A percentile compares a stretch with the other conserved stretches of the same genome.
These are phyloP conservation scores for Actinomucor elegans DNA, from an alignment of 371 early-diverging fungal genomes.

Conservation along the genomic window DNA sequence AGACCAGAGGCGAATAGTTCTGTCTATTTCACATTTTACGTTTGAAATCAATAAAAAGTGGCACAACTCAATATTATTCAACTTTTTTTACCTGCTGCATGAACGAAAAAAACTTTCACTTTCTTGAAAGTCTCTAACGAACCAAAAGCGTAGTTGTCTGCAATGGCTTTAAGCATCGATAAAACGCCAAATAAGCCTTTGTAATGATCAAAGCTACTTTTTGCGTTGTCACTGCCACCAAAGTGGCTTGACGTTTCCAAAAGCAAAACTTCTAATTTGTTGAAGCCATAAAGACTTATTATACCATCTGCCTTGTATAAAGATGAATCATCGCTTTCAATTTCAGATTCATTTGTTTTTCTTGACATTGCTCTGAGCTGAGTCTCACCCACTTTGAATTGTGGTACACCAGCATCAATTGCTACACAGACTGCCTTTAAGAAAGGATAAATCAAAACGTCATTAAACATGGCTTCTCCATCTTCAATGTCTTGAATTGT, in stretches of 20 bases:
- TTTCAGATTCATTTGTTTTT: not conserved
- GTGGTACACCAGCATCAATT: not conserved
- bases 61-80: slow-evolving; percentile 3
- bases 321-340: not conserved
- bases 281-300: not conserved
- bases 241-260: slow-evolving; percentile 3
- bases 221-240: not conserved
- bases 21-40: slow-evolving; percentile 5
- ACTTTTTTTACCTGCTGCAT: slow-evolving; percentile 9
- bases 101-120: slow-evolving; percentile 7
- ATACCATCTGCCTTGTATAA: slow-evolving; percentile 5
- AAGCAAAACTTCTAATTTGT: not conserved
- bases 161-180: slow-evolving; percentile 8
- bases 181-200: slow-evolving; percentile 6
- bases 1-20: slow-evolving; percentile 7
- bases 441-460: slow-evolving; percentile 1
- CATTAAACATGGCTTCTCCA: slow-evolving; percentile 10
- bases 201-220: slow-evolving; percentile 5
- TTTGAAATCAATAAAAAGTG: slow-evolving; percentile 6
- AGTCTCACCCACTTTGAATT: slow-evolving; percentile 9
- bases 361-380: not conserved
- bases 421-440: slow-evolving; percentile 2
- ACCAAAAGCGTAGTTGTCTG: slow-evolving; percentile 4
- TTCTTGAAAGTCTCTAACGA: not conserved
- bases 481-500: slow-evolving; percentile 5